These are phyloP conservation scores for Malus hybrid DNA, from an alignment of 331 rosid genomes.

Conservation along the genomic window DNA sequence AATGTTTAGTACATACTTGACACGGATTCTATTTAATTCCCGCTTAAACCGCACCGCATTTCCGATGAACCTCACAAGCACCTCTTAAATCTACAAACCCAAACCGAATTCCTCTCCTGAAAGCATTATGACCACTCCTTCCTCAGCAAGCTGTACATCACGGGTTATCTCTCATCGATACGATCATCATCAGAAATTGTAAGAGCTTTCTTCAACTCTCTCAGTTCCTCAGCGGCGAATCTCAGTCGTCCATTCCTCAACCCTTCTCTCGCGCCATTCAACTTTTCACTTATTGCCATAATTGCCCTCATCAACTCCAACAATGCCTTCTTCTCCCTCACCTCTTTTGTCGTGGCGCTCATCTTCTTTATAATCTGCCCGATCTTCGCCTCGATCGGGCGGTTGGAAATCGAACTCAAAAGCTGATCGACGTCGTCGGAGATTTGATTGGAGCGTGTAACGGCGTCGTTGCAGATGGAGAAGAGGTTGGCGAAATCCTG, in stretches of 20 bases:
- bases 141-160: constrained; percentile 68
- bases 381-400: constrained; percentile 49
- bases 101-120: constrained; percentile 88
- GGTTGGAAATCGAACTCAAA: constrained; percentile 38
- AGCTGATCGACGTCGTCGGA: constrained; percentile 41
- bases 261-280: constrained; percentile 54
- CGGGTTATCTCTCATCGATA: constrained; percentile 47
- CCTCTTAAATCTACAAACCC: constrained; percentile 94
- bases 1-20: constrained; percentile 39
- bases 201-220: constrained; percentile 53
- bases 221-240: constrained; percentile 60
- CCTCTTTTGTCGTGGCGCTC: constrained; percentile 45
- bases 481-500: constrained; percentile 66
- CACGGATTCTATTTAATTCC: constrained; percentile 42
- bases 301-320: constrained; percentile 52
- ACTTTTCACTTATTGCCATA: constrained; percentile 34
- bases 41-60: constrained; percentile 69
- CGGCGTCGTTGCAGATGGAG: constrained; percentile 62
- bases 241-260: constrained; percentile 51
- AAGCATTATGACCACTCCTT: constrained; percentile 78
- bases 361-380: constrained; percentile 48
- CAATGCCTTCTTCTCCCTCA: constrained; percentile 52
- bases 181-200: constrained; percentile 26
- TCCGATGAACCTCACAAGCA: constrained; percentile 66
- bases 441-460: constrained; percentile 39